Conservation (phyloP, 345 rosid genomes). For the Eucalyptus erythrocorys region DNA sequence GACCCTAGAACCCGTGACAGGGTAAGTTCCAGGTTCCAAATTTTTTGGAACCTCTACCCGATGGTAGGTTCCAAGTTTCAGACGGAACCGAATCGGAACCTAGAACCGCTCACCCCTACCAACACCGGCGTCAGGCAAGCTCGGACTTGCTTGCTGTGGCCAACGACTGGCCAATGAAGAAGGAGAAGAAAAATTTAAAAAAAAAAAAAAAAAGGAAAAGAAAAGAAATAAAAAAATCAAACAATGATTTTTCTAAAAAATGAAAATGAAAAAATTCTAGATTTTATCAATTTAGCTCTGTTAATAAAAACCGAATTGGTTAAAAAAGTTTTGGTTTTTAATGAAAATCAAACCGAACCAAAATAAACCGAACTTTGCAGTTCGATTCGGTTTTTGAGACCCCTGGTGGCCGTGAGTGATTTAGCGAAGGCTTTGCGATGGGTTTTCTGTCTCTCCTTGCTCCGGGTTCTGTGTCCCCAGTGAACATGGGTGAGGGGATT, state of each 20-base stretch:
- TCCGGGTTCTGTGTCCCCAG: background rate
- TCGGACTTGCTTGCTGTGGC: accelerated
- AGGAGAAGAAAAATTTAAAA: too few relatives aligned
- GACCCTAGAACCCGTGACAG: too few relatives aligned
- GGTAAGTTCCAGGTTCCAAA: too few relatives aligned
- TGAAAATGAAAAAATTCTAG: too few relatives aligned
- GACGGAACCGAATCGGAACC: too few relatives aligned
- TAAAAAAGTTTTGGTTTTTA: too few relatives aligned
- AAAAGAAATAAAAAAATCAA: accelerated
- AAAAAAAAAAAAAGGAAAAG: accelerated
- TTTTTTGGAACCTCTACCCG: too few relatives aligned
- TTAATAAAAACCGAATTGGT: too few relatives aligned
- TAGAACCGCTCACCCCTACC: too few relatives aligned
- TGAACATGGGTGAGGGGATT: background rate
- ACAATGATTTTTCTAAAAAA: too few relatives aligned
- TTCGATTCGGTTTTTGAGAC: accelerated
- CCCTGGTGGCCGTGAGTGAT: background rate
- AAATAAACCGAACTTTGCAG: accelerated
- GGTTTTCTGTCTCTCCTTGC: background rate
- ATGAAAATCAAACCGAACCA: too few relatives aligned
- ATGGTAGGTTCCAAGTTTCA: too few relatives aligned
- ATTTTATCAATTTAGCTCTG: accelerated
- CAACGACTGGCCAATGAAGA: accelerated
- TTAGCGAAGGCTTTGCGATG: background rate
- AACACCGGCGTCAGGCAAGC: accelerated